Evolutionary conservation across 179 eudicot genomes (phyloP), one percentile per base, ranked within the genome.

Genomic region (Beta macrorhiza): DNA sequence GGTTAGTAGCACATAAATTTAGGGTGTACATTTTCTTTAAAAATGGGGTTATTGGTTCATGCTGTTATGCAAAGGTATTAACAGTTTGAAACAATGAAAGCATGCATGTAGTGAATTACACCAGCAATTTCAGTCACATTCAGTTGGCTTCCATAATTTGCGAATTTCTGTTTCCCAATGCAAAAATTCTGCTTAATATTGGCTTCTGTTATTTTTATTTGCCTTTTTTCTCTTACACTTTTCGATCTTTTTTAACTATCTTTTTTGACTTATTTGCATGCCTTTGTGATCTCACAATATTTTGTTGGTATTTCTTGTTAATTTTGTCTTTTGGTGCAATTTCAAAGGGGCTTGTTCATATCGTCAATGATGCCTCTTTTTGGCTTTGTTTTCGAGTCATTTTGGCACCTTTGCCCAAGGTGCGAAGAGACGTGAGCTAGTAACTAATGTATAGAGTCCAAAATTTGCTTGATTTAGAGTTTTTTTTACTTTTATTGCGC

Each of bases 251-350:
- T 49, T 73, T 22, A 63, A 72, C 64, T 29, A 37, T 1, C 32
- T 32, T 52, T 72, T 79, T 75, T 72, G 79, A 78, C 64, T 83
- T 81, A 32, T 32, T 81, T 84, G 82, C 82, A 84, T 81, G 79
- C 29, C 65, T 56, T 67, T 67, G 20, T 83, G 64, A 62, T 75
- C 62, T 58, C 76, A 75, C 32, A 62, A 64, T 29, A 76, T 4
- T 78, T 75, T 73, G 72, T 83, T 79, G 59, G n/a, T 49, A 52
- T 10, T 64, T 70, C 55, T 64, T 72, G 49, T 84, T 63, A 32
- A 72, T 49, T 79, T 81, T 84, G 81, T 84, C 83, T 71, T 71
- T 47, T 81, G 32, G 37, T 76, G 76, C 49, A 65, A 72, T 19
- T 22, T 37, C 59, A 71, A 75, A n/a, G 56, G n/a, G 44, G 56